These are phyloP conservation scores for Fulvia fulva DNA, from an alignment of 2,329 filamentous ascomycete species.

Conservation along the genomic window DNA sequence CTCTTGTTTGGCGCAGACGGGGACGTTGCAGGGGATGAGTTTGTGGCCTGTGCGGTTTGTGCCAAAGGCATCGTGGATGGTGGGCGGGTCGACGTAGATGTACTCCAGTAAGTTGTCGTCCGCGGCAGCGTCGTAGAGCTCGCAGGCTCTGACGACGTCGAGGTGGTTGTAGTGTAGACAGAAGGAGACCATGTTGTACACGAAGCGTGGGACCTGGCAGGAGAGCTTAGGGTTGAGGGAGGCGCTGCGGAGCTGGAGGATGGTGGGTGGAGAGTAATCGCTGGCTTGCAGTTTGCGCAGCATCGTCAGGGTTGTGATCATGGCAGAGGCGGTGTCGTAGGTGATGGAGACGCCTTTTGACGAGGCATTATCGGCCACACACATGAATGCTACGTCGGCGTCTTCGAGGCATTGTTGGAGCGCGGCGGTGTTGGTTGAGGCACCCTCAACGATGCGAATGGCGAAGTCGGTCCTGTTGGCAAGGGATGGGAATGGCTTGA, in stretches of 20 bases:
- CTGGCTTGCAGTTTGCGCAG: constrained; percentile 2
- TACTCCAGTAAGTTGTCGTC: constrained; percentile 8
- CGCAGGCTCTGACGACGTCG: constrained; percentile 12
- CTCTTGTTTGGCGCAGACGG: constrained; percentile 9
- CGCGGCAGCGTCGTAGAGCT: constrained; percentile 8
- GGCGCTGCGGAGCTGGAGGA: constrained; percentile 16
- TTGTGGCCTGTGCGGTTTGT: constrained; percentile 15
- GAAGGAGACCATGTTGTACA: constrained; percentile 8
- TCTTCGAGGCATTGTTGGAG: constrained; percentile 17
- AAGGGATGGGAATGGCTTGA: constrained; percentile 15
- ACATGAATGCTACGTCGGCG: constrained; percentile 27
- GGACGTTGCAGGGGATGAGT: background rate
- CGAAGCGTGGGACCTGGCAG: background rate
- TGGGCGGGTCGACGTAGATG: constrained; percentile 19
- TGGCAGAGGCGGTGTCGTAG: constrained; percentile 14
- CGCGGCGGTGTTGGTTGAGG: constrained; percentile 22
- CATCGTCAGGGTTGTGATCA: constrained; percentile 9
- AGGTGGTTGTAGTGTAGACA: constrained; percentile 13
- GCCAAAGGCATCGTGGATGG: constrained; percentile 14
- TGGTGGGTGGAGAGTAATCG: constrained; percentile 10
- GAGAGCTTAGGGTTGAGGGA: constrained; percentile 8
- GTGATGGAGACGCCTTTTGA: constrained; percentile 13
- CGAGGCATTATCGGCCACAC: constrained; percentile 22
- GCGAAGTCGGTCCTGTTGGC: constrained; percentile 5
- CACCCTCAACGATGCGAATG: constrained; percentile 39